Evolutionary conservation across 306 rosid species (phyloP).

Genomic region (Parietaria judaica): DNA sequence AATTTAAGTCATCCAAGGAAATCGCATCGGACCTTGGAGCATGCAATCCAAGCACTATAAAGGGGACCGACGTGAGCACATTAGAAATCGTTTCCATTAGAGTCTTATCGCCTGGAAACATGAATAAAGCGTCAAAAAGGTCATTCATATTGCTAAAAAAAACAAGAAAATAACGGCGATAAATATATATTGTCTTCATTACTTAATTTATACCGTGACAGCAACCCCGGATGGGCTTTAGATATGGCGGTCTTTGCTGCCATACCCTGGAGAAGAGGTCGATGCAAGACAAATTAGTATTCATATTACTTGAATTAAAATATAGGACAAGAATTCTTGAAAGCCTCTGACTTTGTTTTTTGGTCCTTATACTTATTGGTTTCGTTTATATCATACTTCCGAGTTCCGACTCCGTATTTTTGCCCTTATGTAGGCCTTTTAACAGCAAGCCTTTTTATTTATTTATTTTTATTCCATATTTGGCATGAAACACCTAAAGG

Average conservation of each 20-base stretch:
- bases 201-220: conserved; percentile 50
- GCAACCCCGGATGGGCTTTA: conserved; percentile 69
- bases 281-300: conserved; percentile 14
- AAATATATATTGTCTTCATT: conserved; percentile 11
- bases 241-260: conserved; percentile 72
- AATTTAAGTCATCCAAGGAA: conserved; percentile 9
- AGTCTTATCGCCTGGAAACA: conserved; percentile 56
- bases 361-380: no score
- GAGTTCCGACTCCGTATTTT: no score
- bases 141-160: conserved; percentile 10
- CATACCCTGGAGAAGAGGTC: conserved; percentile 50
- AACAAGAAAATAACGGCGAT: not conserved
- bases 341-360: no score
- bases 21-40: conserved; percentile 63
- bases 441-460: not conserved
- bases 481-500: no score
- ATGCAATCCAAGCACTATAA: conserved; percentile 69
- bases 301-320: not conserved
- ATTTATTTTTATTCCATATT: not conserved
- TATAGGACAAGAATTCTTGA: not conserved
- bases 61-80: conserved; percentile 89
- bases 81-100: conserved; percentile 66
- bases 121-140: conserved; percentile 4
- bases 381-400: no score
- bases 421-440: not conserved